These are phyloP conservation scores for Citrus sinensis DNA, from an alignment of 345 rosid species.

Conservation along the genomic window DNA sequence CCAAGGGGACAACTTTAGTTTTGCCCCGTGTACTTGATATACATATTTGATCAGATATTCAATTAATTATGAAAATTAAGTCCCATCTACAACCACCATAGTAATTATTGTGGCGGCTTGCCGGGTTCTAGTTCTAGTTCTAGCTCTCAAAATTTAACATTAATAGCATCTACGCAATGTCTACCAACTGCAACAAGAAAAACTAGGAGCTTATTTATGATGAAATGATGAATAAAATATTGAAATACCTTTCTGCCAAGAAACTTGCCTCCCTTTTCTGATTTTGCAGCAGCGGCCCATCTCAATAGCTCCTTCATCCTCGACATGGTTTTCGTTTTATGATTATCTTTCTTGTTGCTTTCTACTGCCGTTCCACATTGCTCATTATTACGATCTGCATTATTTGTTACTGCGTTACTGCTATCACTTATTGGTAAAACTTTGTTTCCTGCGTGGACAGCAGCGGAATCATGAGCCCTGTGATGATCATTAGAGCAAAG, in stretches of 20 bases:
- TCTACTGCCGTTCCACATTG: conserved; percentile 11
- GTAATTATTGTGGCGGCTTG: neutral
- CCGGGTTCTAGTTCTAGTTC: neutral
- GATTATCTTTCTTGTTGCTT: conserved; percentile 21
- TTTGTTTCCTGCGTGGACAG: conserved; percentile 39
- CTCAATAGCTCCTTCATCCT: conserved; percentile 75
- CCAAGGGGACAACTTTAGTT: no score
- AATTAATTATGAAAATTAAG: neutral
- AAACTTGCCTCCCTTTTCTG: conserved; percentile 60
- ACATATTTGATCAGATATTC: neutral
- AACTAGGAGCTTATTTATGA: no score
- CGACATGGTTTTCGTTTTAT: conserved; percentile 49
- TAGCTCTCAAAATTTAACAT: neutral
- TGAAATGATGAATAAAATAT: no score
- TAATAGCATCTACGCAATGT: neutral
- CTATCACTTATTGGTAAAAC: conserved; percentile 43
- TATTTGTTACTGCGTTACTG: no score
- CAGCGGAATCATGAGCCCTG: conserved; percentile 23
- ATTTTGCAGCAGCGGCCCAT: conserved; percentile 79
- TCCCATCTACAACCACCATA: neutral
- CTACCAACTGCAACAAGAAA: neutral
- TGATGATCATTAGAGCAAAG: conserved; percentile 11
- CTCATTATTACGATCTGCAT: neutral
- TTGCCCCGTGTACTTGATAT: neutral
- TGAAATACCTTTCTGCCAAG: conserved; percentile 54